Base-by-base conservation (phyloP, 1,284 basidiomycete species). In the Ceratobasidium sp. region DNA sequence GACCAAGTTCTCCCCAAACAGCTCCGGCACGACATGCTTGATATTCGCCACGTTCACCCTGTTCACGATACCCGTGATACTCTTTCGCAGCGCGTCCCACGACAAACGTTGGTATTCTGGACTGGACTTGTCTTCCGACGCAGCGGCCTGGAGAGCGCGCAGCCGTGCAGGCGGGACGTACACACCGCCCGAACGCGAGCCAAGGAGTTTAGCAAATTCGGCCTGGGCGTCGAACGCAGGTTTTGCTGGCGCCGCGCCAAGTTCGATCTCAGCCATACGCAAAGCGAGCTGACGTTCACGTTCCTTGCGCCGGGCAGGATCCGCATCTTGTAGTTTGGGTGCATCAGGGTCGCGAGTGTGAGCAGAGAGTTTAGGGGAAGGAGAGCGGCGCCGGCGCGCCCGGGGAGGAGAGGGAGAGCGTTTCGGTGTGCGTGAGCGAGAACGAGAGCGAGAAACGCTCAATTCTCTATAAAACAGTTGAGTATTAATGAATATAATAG, bases 1-100 rank as follows among this genome's bases (percentile, higher is more conserved):
- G 76, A 98, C 90, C 45, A 98, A 88, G 82, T 98, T 97, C 84
- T 98, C 97, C 4, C 89, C 84, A 81, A 98, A 97, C 33, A 98
- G 83, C 82, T 99, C 97, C 0, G 97, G 98, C 0, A 98, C 91
- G 79, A 99, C 91, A 79, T 93, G 90, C 84, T 99, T 99, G 89
- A 99, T 99, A 83, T 99, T 99, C 78, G 92, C 89, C 27, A 95
- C 88, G 82, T 97, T 97, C 84, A 97, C 93, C 86, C 98, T 94
- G 88, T 99, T 99, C 87, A 99, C 97, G 79, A 99, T 92, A 94
- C 98, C 98, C 31, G 98, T 99, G 81, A 99, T 95, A 75, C 93
- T 95, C 85, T 99, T 99, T 81, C 97, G 91, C 76, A 99, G 86
- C 1, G 98, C 97, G 81, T 99, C 98, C 98, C 97, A 99, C 31